Evolutionary conservation across 2,329 filamentous ascomycete species (phyloP).

Genomic region (Penicillium olsonii): DNA sequence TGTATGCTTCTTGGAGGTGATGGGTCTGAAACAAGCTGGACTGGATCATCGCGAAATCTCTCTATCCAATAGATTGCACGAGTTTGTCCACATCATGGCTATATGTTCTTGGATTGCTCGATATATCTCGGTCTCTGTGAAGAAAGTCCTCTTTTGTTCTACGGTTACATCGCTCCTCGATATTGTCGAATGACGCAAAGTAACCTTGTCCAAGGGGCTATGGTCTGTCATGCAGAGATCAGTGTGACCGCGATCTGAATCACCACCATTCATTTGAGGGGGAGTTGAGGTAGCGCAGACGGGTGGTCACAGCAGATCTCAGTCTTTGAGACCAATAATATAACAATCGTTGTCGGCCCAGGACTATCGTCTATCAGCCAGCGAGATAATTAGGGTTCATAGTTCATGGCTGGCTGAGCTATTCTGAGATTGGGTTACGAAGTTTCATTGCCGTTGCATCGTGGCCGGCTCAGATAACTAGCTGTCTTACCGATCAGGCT

Average conservation of each 20-base stretch:
- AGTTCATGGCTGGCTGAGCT: not conserved
- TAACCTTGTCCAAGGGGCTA: slow-evolving; percentile 11
- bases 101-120: not conserved
- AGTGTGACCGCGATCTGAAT: slow-evolving; percentile 12
- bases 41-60: not conserved
- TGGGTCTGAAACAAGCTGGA: slow-evolving; percentile 1
- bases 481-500: not conserved
- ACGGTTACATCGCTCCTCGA: slow-evolving; percentile 19
- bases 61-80: not conserved
- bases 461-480: not conserved
- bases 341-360: not conserved
- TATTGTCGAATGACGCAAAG: slow-evolving; percentile 1
- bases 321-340: not conserved
- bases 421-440: slow-evolving; percentile 1
- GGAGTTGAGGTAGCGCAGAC: slow-evolving; percentile 3
- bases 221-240: slow-evolving; percentile 4
- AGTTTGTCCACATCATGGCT: not conserved
- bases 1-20: not conserved
- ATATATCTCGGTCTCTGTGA: slow-evolving; percentile 12
- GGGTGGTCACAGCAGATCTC: not conserved
- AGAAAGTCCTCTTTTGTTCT: slow-evolving; percentile 3
- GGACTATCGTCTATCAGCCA: not conserved
- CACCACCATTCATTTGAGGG: slow-evolving; percentile 2
- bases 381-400: not conserved
- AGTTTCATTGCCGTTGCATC: not conserved